Conservation (phyloP, 345 rosid genomes). For the Balakata baccata region DNA sequence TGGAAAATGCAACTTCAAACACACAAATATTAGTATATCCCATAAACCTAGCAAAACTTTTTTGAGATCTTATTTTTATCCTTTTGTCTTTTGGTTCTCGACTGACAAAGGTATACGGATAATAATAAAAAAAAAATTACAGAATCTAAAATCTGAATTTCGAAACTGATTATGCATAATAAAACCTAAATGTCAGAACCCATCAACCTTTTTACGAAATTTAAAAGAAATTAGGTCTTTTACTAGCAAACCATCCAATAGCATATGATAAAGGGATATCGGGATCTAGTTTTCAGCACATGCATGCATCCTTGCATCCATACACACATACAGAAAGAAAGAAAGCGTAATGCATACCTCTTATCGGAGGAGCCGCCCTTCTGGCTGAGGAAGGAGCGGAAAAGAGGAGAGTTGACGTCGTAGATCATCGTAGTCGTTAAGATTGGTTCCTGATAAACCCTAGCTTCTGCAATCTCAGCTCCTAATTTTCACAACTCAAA, state of each 20-base stretch:
- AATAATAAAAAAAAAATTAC: neutral
- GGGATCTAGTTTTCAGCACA: neutral
- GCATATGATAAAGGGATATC: neutral
- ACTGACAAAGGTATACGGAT: neutral
- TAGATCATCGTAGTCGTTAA: conserved; percentile 66
- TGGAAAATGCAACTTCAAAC: neutral
- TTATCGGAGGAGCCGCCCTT: conserved; percentile 88
- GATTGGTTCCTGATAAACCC: conserved; percentile 6
- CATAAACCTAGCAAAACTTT: neutral
- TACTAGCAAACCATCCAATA: neutral
- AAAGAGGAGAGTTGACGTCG: conserved; percentile 90
- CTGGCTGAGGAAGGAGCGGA: conserved; percentile 94
- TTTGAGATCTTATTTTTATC: neutral
- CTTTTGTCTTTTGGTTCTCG: neutral
- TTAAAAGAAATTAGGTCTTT: neutral
- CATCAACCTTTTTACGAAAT: neutral
- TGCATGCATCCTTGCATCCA: neutral
- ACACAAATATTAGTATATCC: neutral
- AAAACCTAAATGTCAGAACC: neutral
- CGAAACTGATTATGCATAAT: neutral
- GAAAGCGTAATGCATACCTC: conserved; percentile 41
- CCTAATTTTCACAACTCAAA: too few species aligned
- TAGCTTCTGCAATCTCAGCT: neutral
- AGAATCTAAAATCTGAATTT: neutral
- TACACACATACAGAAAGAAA: neutral